phyloP scores from a whole-genome alignment of 306 rosid genomes.

The Prunus davidiana region DNA sequence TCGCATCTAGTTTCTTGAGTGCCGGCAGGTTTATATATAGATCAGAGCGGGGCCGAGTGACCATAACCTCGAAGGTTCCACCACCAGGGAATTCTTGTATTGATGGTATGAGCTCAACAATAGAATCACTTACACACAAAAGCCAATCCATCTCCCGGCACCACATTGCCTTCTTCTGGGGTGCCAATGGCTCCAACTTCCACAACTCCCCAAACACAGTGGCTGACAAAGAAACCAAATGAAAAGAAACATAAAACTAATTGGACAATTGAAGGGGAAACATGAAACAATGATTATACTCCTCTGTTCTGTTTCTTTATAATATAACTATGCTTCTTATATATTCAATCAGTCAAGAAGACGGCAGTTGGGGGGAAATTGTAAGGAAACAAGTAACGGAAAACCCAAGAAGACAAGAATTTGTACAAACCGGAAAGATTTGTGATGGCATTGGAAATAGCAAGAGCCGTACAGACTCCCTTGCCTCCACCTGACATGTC shows the following conservation, averaged over 20 bases:
- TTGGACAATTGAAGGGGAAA: neutral
- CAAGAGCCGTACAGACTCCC: constrained; percentile 49
- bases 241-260: neutral
- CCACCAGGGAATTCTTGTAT: constrained; percentile 42
- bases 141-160: constrained; percentile 48
- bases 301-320: neutral
- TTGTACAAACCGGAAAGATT: constrained; percentile 43
- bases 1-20: constrained; percentile 45
- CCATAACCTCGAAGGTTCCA: constrained; percentile 48
- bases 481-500: constrained; percentile 54
- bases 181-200: constrained; percentile 43
- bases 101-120: constrained; percentile 50
- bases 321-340: neutral
- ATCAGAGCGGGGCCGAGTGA: constrained; percentile 38
- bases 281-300: neutral
- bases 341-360: neutral
- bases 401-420: neutral
- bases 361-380: neutral
- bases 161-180: constrained; percentile 45
- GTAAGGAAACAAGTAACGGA: neutral
- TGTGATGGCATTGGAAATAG: constrained; percentile 48
- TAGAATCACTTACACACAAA: constrained; percentile 41
- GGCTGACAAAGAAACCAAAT: constrained; percentile 25
- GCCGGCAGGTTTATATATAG: constrained; percentile 44
- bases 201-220: constrained; percentile 45